Evolutionary conservation across 805 yeast genomes (phyloP), one percentile per base, ranked within the genome.

Genomic region (Saccharomycopsis lassenensis): DNA sequence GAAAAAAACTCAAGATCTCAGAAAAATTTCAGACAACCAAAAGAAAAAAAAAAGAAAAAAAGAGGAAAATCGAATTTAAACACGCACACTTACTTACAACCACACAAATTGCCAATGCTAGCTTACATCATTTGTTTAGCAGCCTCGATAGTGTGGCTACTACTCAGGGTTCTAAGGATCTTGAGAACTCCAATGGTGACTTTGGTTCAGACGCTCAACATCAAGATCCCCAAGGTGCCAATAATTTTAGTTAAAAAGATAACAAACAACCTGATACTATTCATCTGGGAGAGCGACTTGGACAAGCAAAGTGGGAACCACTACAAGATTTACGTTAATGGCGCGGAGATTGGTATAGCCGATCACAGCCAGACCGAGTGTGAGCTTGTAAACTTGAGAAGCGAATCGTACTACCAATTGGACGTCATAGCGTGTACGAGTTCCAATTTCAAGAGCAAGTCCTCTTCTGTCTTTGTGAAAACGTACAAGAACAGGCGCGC

Each of bases 321-420:
- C 14, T 39, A 42, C 21, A 33, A 32, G 24, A n/a, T 42, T 4
- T 29, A 27, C 19, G n/a, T 42, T 17, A 39, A 42, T 22, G 43
- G 43, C 5, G 33, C 29, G 2, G 31, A 31, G 16, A 23, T 43
- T 16, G 36, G 39, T 5, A 33, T 29, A 7, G 30, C 40, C 10
- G 37, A 35, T 17, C 16, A 17, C 12, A 35, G 17, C 7, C 46
- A 40, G 27, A 16, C 11, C 4, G 14, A 16, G 7, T 37, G 44
- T 23, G 40, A 40, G 7, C 17, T 43, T 7, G 10, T 26, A 12
- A 35, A 35, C 21, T 29, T 43, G 19, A 15, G 24, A 15, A 40
- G 37, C n/a, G 40, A 37, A 19, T 35, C 39, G 6, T 37, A 31
- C 15, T 43, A 43, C 22, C 46, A 43, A 31, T 29, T 43, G 5